Base-by-base conservation (phyloP, 805 yeast genomes). In the Nakazawaea sp. region DNA sequence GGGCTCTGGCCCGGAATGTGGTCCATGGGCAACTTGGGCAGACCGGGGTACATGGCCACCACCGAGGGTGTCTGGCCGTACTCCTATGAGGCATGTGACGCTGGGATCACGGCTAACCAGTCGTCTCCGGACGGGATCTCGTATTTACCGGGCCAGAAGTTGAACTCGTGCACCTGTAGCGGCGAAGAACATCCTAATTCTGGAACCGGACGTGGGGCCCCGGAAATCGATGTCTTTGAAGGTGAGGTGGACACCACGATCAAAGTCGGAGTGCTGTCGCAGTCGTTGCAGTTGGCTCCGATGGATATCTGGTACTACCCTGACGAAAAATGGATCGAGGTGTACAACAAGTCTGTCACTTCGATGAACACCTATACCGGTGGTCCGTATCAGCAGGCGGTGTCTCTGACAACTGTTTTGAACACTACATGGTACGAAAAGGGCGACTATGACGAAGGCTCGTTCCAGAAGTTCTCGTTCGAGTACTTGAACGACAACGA, bases 21-120 rank as follows among this genome's bases (percentile, higher is more conserved):
- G 74, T 51, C 68, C 7, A 54, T 69, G 59, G 74, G 74, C 9
- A 69, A 69, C 39, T 48, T 69, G 37, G 75, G 69, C 1, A 53
- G 75, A 38, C 71, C 75, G 1, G 75, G 75, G 2, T 68, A 59
- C 46, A 50, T 66, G 51, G 68, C 70, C 10, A 44, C 66, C n/a
- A 61, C 72, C 4, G 72, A 68, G 26, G 75, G 75, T 29, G 66
- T 67, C 18, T 69, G 75, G 75, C 74, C 75, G 0, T 69, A 68
- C 44, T 54, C 70, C 0, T 69, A 69, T 46, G 61, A 65, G 16
- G 47, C 63, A 7, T 69, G 75, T 48, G 75, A 69, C 50, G 66
- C 72, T 7, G 75, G 75, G 18, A 67, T 66, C 27, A 69, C 75
- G 2, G 60, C 73, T 4, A 68, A 68, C 42, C 75, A 68, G 46